These are phyloP conservation scores for Rhodocollybia butyracea DNA, from an alignment of 768 basidiomycete species.

Conservation along the genomic window DNA sequence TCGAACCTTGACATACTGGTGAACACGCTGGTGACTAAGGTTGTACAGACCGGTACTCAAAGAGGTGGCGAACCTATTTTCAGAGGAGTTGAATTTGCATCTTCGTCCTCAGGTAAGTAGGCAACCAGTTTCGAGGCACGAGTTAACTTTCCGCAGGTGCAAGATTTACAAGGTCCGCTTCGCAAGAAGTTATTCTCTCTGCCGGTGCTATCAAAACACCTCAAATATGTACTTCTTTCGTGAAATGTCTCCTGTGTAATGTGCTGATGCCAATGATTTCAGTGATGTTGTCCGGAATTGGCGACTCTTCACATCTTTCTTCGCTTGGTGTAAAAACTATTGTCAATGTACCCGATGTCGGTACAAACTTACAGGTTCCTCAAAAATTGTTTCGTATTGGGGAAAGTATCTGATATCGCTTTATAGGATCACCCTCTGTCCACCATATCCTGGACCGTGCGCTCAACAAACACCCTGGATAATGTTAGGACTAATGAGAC, in stretches of 20 bases:
- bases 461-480: constrained; percentile 13
- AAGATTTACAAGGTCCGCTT: constrained; percentile 11
- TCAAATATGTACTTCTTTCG: not conserved
- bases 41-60: not conserved
- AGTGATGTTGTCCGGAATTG: constrained; percentile 25
- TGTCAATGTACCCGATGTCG: constrained; percentile 19
- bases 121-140: not conserved
- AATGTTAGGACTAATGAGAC: constrained; percentile 12
- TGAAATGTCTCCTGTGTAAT: not conserved
- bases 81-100: constrained; percentile 17
- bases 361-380: constrained; percentile 22
- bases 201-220: constrained; percentile 27
- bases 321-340: constrained; percentile 12
- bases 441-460: constrained; percentile 5
- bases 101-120: constrained; percentile 1
- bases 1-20: constrained; percentile 27
- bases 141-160: constrained; percentile 3
- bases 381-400: too few species aligned
- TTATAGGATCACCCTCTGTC: constrained; percentile 16
- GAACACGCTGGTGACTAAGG: constrained; percentile 1
- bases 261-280: constrained; percentile 1
- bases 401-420: not conserved
- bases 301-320: constrained; percentile 8
- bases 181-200: constrained; percentile 26
- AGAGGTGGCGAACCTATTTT: constrained; percentile 7